Conservation (phyloP, 1,284 basidiomycete genomes). For the Schizophyllum amplum region DNA sequence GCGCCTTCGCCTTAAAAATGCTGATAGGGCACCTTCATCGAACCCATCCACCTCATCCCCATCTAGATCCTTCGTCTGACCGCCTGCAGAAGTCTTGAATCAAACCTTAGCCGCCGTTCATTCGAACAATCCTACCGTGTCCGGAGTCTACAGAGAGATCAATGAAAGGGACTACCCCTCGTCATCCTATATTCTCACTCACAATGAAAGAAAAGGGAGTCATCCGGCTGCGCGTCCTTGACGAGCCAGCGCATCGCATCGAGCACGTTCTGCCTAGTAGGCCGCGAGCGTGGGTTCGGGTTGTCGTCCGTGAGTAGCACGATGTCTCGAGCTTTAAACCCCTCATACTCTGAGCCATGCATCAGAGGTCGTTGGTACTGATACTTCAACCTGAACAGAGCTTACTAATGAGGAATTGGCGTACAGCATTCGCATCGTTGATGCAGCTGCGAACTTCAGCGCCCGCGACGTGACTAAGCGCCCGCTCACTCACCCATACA, state of each 20-base stretch:
- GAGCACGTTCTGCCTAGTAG: constrained; percentile 77
- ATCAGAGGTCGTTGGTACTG: too few relatives aligned
- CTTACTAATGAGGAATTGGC: constrained; percentile 63
- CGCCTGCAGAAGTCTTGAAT: constrained; percentile 34
- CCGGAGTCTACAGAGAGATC: constrained; percentile 2
- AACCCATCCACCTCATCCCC: constrained; percentile 63
- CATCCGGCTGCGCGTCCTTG: constrained; percentile 59
- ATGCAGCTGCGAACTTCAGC: constrained; percentile 38
- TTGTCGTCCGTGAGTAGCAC: constrained; percentile 74
- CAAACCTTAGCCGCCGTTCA: neutral
- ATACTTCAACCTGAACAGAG: too few relatives aligned
- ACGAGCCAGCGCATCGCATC: constrained; percentile 88
- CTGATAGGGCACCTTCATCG: constrained; percentile 49
- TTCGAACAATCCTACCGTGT: neutral
- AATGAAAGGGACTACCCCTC: neutral
- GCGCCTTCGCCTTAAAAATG: neutral
- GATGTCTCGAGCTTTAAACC: constrained; percentile 67
- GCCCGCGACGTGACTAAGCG: neutral
- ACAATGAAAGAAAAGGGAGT: constrained; percentile 88
- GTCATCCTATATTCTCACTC: constrained; percentile 19
- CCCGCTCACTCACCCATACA: constrained; percentile 36
- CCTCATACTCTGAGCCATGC: constrained; percentile 38
- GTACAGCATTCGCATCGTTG: constrained; percentile 74
- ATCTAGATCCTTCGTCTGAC: constrained; percentile 62
- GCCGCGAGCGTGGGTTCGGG: constrained; percentile 47